A percentile compares a stretch with the other conserved stretches of the same genome.
Evolutionary conservation across 768 basidiomycete genomes (phyloP).

Genomic region (Calvatia gigantea): DNA sequence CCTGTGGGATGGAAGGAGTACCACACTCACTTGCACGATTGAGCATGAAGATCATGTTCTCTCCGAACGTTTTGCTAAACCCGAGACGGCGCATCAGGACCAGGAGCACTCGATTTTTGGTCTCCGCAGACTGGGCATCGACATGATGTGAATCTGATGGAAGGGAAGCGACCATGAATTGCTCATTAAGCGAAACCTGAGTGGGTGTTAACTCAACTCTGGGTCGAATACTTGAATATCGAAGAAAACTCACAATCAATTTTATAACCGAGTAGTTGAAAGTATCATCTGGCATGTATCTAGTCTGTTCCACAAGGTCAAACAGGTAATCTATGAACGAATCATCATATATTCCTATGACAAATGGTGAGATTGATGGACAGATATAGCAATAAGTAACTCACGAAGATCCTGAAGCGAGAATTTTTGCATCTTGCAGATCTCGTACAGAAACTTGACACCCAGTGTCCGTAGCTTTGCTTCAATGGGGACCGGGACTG

Average conservation of each 20-base stretch:
- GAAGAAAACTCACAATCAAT: conserved; percentile 64
- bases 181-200: conserved; percentile 92
- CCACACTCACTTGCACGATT: conserved; percentile 82
- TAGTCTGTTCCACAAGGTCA: conserved; percentile 90
- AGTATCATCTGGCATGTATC: conserved; percentile 82
- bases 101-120: conserved; percentile 71
- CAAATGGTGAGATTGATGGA: not conserved
- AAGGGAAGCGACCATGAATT: conserved; percentile 93
- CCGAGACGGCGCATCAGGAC: conserved; percentile 83
- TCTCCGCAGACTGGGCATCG: conserved; percentile 16
- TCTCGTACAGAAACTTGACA: conserved; percentile 82
- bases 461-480: conserved; percentile 73
- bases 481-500: conserved; percentile 73
- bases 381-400: conserved; percentile 23
- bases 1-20: not conserved
- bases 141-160: conserved; percentile 22
- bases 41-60: conserved; percentile 99
- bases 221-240: not conserved
- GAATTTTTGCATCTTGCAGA: conserved; percentile 87
- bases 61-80: conserved; percentile 92
- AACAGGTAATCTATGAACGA: conserved; percentile 86
- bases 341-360: conserved; percentile 74
- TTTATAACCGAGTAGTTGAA: conserved; percentile 97
- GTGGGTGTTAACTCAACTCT: not conserved
- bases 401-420: conserved; percentile 74